These are phyloP conservation scores for Phialophora verrucosa DNA, from an alignment of 2,329 filamentous ascomycete species.

Conservation along the genomic window DNA sequence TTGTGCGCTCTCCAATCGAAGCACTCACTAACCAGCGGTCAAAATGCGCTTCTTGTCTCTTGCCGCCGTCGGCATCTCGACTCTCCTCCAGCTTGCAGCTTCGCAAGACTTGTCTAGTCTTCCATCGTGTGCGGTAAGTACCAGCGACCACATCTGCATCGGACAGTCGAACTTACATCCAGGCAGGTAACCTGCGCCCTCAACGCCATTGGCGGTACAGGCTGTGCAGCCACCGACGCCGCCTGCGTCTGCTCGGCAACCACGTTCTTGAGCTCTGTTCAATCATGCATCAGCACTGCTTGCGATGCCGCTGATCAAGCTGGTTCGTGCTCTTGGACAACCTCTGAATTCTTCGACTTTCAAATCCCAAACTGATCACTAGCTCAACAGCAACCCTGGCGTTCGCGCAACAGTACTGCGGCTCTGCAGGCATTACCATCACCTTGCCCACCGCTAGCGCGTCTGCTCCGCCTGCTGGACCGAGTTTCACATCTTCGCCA, in stretches of 20 bases:
- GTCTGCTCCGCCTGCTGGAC: conserved; percentile 13
- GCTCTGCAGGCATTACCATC: conserved; percentile 27
- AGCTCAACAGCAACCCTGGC: conserved; percentile 28
- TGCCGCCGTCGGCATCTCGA: conserved; percentile 21
- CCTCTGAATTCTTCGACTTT: background rate
- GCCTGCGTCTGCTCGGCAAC: conserved; percentile 28
- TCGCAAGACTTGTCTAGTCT: conserved; percentile 27
- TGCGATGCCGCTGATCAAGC: conserved; percentile 29
- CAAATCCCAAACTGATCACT: background rate
- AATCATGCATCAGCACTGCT: conserved; percentile 27
- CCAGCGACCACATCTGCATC: background rate
- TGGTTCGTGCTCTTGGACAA: conserved; percentile 20
- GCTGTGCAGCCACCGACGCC: conserved; percentile 30
- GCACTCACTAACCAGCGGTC: background rate
- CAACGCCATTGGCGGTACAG: conserved; percentile 29
- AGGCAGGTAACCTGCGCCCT: conserved; percentile 24
- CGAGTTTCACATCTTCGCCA: conserved; percentile 16
- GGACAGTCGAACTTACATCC: background rate
- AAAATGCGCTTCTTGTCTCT: conserved; percentile 29
- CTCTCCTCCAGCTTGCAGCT: conserved; percentile 26
- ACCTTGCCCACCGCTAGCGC: conserved; percentile 49
- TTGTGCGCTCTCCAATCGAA: background rate
- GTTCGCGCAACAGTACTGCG: conserved; percentile 30
- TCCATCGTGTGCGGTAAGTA: conserved; percentile 29
- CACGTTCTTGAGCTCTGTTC: conserved; percentile 28